Percentiles rank a stretch among this genome's conserved stretches.
Conservation (phyloP, 2,329 filamentous ascomycete species). For the Didymella glomerata region DNA sequence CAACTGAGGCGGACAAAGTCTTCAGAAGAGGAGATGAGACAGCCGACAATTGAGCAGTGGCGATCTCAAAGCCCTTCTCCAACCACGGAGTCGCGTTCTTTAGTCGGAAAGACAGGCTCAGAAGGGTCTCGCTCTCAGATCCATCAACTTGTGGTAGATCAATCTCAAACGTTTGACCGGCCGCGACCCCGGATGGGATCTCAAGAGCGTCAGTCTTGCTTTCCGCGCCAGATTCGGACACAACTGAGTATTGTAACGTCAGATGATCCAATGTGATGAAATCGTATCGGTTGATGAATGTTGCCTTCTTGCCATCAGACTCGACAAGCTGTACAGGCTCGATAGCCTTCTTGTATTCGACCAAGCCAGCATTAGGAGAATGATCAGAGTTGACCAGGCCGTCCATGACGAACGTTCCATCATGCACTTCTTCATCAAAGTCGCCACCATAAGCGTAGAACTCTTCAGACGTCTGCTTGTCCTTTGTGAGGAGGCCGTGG, state of each 20-base stretch:
- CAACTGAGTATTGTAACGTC: conserved; percentile 28
- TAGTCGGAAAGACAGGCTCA: conserved; percentile 45
- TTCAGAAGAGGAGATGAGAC: conserved; percentile 21
- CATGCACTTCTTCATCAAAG: conserved; percentile 54
- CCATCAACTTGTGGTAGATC: conserved; percentile 32
- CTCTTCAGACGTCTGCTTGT: conserved; percentile 48
- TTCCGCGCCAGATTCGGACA: conserved; percentile 16
- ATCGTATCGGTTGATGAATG: conserved; percentile 48
- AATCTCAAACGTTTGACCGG: conserved; percentile 40
- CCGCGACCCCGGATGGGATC: conserved; percentile 36
- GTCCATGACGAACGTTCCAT: conserved; percentile 57
- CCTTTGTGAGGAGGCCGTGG: conserved; percentile 54
- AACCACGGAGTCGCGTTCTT: conserved; percentile 45
- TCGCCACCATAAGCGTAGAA: conserved; percentile 57
- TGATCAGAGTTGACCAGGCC: conserved; percentile 55
- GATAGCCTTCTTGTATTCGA: conserved; percentile 56
- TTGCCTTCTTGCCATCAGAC: conserved; percentile 31
- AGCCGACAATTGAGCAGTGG: conserved; percentile 45
- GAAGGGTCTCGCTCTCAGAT: conserved; percentile 25
- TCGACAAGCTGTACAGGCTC: conserved; percentile 52
- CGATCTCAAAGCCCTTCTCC: conserved; percentile 48
- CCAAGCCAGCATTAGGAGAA: conserved; percentile 51
- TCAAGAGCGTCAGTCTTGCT: conserved; percentile 28
- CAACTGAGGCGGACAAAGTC: conserved; percentile 52
- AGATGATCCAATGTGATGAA: conserved; percentile 52